Evolutionary conservation across 352 stramenopile species (phyloP), one percentile per base, ranked within the genome.

Genomic region (Pythium periplocum): DNA sequence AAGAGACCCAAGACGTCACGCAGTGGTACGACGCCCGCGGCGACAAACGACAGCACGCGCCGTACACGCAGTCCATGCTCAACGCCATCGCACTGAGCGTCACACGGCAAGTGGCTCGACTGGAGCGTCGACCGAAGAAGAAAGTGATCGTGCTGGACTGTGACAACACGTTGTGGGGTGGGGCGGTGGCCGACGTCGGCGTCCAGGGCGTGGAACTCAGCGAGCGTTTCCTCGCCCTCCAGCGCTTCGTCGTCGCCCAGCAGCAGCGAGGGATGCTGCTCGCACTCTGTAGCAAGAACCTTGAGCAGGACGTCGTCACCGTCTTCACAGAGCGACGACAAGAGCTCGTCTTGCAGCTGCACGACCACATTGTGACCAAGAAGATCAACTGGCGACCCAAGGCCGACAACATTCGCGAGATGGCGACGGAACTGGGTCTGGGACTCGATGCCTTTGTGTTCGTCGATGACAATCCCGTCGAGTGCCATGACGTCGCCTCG

Each of bases 61-160:
- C 80, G 37, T 91, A 81, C 61, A 83, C 74, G n/a, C 69, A 69
- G 52, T 41, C 55, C 12, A 90, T 90, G 80, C 62, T 78, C 37
- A 69, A 84, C 37, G 53, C 71, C 2, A 34, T 90, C 26, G 64
- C 69, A 45, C 59, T 87, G 4, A 60, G 59, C 34, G 41, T 80
- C 5, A 72, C 64, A 6, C 68, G 80, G 26, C 74, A 85, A 31
- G 74, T 87, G 51, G 71, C 62, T n/a, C 69, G 72, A 2, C 51
- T 87, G 9, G 70, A 69, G 42, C 68, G 64, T 36, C 45, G 33
- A 2, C 26, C 56, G 12, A 70, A 55, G 30, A 83, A 86, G 40
- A 87, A 90, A 68, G 76, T 86, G n/a, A 64, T 90, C 39, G 78
- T 87, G 30, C 68, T 90, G 2, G 80, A 90, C 54, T 90, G 80